Evolutionary conservation across 331 rosid species (phyloP), one percentile per base, ranked within the genome.

Genomic region (Arachis monticola): DNA sequence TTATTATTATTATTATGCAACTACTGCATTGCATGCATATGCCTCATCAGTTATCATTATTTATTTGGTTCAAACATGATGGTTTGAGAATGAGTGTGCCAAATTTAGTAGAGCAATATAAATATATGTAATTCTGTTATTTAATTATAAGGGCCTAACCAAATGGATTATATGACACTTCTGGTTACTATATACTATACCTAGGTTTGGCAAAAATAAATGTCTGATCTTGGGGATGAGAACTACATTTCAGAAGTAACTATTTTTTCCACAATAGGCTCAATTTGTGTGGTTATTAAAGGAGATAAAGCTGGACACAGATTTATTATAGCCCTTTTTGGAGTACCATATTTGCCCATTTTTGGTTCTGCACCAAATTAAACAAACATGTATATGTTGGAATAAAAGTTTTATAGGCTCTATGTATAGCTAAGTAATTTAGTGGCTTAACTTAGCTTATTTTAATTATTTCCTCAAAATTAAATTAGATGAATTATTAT

Each of bases 1-100:
- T 38, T 38, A 38, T 38, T 38, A 38, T 38, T 38, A 51, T 62
- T 63, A 47, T 65, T 60, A 58, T 69, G 80, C 78, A 14, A 57
- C 53, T 63, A 38, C 5, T 3, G 41, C 41, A 27, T 27, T 38
- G 41, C 41, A 72, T 69, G 69, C 52, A 65, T 38, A 38, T 17
- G 64, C 80, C 31, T 46, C 63, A 38, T 4, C 2, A 5, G 42
- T 63, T 45, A 52, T 38, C 5, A 4, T 38, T 38, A 38, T 38
- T 38, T 38, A 38, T 62, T 67, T 42, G 48, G 40, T 52, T n/a
- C 45, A 59, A 53, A 14, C 13, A 58, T 44, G 31, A 59, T 57
- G 57, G 66, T 11, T 30, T 30, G 47, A 30, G 67, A 42, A 48
- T 9, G 27, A 45, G 70, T 61, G 8, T 3, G 10, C 50, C 60